These are phyloP conservation scores for Geranium rotundifolium DNA, from an alignment of 345 rosid species.

Conservation along the genomic window DNA sequence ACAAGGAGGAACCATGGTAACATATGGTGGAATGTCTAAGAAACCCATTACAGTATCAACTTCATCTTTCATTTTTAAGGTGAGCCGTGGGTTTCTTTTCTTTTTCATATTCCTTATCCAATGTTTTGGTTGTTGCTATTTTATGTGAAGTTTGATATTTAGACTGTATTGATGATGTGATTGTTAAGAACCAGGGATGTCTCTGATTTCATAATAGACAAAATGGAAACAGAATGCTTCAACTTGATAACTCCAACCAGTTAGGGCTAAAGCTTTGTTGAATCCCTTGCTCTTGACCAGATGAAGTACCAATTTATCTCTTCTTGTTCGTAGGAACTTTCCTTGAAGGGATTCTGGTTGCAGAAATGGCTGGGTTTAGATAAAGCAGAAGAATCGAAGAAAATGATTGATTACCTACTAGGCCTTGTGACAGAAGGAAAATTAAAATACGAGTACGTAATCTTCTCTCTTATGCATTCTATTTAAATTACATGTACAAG, in stretches of 20 bases:
- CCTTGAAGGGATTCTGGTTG: slow-evolving; percentile 90
- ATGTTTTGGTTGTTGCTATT: not conserved
- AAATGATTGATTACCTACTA: slow-evolving; percentile 70
- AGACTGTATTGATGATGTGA: too few species aligned
- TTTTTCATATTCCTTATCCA: not conserved
- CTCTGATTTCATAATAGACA: too few species aligned
- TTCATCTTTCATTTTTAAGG: slow-evolving; percentile 75
- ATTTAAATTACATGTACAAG: not conserved
- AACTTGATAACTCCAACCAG: too few species aligned
- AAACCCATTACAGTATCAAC: slow-evolving; percentile 72
- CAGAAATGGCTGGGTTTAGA: slow-evolving; percentile 61
- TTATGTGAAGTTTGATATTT: not conserved
- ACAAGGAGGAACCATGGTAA: slow-evolving; percentile 80
- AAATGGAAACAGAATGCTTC: too few species aligned
- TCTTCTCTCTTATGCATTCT: not conserved
- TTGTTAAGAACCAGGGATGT: too few species aligned
- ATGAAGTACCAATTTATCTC: not conserved
- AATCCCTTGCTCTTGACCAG: not conserved
- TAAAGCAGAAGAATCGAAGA: slow-evolving; percentile 52
- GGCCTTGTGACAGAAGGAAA: slow-evolving; percentile 43
- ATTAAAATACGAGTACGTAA: slow-evolving; percentile 63
- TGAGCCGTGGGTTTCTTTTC: slow-evolving; percentile 4
- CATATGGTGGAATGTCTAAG: slow-evolving; percentile 95
- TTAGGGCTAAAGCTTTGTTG: not conserved
- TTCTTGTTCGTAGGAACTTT: slow-evolving; percentile 46